Base-by-base conservation (phyloP, 2,329 filamentous ascomycete species). In the Botrytis galanthina region DNA sequence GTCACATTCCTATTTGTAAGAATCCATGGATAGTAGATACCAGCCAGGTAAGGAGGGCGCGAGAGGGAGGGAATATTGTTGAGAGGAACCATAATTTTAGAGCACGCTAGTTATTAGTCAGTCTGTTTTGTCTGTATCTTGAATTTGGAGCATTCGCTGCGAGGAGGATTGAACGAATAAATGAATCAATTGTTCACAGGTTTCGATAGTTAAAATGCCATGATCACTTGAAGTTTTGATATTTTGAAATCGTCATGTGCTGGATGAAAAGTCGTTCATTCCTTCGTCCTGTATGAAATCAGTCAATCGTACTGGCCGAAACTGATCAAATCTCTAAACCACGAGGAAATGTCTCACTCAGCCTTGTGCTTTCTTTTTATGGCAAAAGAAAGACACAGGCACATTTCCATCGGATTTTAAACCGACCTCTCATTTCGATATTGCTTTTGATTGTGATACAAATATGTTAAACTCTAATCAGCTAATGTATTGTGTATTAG, bases 341-440 rank as follows among this genome's bases (percentile, higher is more conserved):
- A 68, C 64, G 46, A 68, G 64, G 64, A 18, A 29, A 68, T 68
- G 64, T 68, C 64, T 68, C 64, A 68, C 64, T 68, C 64, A 68
- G 64, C 64, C 64, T 68, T 68, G 46, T 68, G 22, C 35, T n/a
- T 68, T 54, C 37, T 48, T 54, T 54, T 48, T 20, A 39, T 20
- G 22, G n/a, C 1, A 39, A 51, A 29, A 35, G 44, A 51, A 37
- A 51, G 22, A n/a, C 35, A 39, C 3, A 18, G 16, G 10, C 1
- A 37, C 37, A 26, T 37, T n/a, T 48, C 32, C 2, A 46, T 44
- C 16, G 16, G 26, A 61, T 37, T 39, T 18, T 44, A 29, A 63
- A 63, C 42, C 39, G n/a, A 63, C 42, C 18, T 22, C 37, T 44
- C 14, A 20, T 42, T 62, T 62, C 35, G 8, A 42, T 20, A 12